A percentile compares a stretch with the other conserved stretches of the same genome.
phyloP scores from a whole-genome alignment of 2,329 filamentous ascomycete genomes.

The Apiospora saccharicola region DNA sequence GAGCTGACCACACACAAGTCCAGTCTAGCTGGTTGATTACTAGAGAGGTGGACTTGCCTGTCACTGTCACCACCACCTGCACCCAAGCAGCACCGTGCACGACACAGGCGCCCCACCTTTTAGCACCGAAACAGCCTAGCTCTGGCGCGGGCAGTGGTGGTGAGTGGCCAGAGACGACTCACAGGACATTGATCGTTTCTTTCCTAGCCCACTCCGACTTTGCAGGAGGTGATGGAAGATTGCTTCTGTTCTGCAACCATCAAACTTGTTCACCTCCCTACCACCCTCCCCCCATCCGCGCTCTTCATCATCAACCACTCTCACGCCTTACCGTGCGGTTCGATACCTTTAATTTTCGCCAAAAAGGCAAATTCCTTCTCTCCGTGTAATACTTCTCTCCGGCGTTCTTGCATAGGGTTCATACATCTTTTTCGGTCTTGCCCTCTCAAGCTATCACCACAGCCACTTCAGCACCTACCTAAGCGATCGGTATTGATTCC shows the following conservation, averaged over 20 bases:
- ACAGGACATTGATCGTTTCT: slow-evolving; percentile 17
- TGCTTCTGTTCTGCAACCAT: slow-evolving; percentile 21
- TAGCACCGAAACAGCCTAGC: not conserved
- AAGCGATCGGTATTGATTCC: not conserved
- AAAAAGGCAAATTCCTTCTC: not conserved
- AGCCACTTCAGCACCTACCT: not conserved
- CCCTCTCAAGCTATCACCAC: slow-evolving; percentile 8
- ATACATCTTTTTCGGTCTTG: slow-evolving; percentile 10
- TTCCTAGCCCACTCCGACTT: slow-evolving; percentile 20
- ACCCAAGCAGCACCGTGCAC: slow-evolving; percentile 12
- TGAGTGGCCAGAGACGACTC: slow-evolving; percentile 14
- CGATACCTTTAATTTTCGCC: slow-evolving; percentile 3
- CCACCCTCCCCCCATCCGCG: not conserved
- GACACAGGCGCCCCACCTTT: not conserved
- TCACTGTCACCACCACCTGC: not conserved
- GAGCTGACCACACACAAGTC: slow-evolving; percentile 3
- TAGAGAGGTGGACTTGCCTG: not conserved
- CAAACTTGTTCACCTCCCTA: slow-evolving; percentile 17
- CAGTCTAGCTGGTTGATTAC: not conserved
- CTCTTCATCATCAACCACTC: slow-evolving; percentile 13
- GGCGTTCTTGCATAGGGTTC: slow-evolving; percentile 11
- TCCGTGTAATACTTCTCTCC: slow-evolving; percentile 11
- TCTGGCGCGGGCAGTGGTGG: not conserved
- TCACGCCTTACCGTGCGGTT: not conserved
- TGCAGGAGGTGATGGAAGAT: slow-evolving; percentile 22